Evolutionary conservation across 148 eudicot species (phyloP), one percentile per base, ranked within the genome.

Genomic region (Salicornia ramosissima): DNA sequence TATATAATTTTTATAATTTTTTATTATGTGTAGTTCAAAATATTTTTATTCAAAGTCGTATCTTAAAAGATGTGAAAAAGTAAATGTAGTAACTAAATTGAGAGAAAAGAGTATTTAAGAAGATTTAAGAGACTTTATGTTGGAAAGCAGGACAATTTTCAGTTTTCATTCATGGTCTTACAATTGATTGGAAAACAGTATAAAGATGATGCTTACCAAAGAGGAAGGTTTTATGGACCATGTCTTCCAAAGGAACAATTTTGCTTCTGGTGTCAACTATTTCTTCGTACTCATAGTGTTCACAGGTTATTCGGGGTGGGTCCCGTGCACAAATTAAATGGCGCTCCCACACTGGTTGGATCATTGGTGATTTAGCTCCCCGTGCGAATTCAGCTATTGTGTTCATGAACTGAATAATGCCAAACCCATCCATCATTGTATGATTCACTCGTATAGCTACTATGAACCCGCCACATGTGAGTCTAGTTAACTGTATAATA

Each of bases 341-440:
- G 10, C 85, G 79, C 9, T 82, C 79, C 85, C 85, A 82, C 26
- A 76, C 78, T 0, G 85, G 85, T 5, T 21, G 13, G 18, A 70
- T 28, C 1, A 80, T 68, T 0, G 71, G 77, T 1, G 61, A 28
- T 2, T 19, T 15, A 0, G 70, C 69, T 2, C 79, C 85, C 29
- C 77, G 82, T 2, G 82, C 75, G 0, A 79, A 42, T 22, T 82
- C 85, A 4, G 80, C 77, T 24, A 82, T 51, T 22, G 85, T 80
- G 42, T 73, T 75, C 71, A 82, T 69, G 75, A 79, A 82, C 26
- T 43, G 78, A 45, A 75, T 67, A 14, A 82, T 13, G 0, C 85
- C 82, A 4, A 65, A 43, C 21, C 67, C 82, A 50, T 79, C 82
- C 5, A 71, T 54, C 71, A 79, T 73, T 0, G 80, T 73, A 68